Evolutionary conservation across 306 rosid genomes (phyloP).

Genomic region (Lagenaria siceraria): DNA sequence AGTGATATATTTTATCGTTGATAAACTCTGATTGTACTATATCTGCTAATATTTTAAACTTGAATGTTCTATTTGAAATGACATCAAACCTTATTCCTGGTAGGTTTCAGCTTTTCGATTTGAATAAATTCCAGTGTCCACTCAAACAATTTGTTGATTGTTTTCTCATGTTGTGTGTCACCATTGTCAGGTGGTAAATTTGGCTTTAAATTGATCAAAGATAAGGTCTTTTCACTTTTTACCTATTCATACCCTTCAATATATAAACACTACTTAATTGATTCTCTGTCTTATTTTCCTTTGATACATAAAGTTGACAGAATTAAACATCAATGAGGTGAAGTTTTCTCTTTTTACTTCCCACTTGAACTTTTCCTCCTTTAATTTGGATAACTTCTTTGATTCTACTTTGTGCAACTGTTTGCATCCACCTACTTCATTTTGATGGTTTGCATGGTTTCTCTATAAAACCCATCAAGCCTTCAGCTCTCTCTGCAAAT

Average conservation of each 20-base stretch:
- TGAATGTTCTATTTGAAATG: too few species aligned
- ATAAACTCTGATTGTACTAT: too few species aligned
- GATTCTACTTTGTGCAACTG: slow-evolving; percentile 5
- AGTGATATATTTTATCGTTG: too few species aligned
- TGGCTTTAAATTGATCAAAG: not conserved
- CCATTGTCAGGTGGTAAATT: not conserved
- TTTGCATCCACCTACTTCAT: not conserved
- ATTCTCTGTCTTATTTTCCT: not conserved
- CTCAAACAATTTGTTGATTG: slow-evolving; percentile 12
- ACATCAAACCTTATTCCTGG: not conserved
- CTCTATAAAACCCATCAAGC: not conserved
- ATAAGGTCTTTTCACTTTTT: not conserved
- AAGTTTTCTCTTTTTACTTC: not conserved
- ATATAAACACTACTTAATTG: not conserved
- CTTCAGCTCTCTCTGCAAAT: not conserved
- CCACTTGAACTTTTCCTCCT: not conserved
- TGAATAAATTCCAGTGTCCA: slow-evolving; percentile 4
- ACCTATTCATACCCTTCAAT: not conserved
- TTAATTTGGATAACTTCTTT: slow-evolving; percentile 1
- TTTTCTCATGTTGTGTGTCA: not conserved
- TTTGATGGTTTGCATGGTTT: not conserved
- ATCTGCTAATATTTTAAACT: too few species aligned
- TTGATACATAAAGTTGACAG: not conserved
- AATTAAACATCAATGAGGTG: not conserved
- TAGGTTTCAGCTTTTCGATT: not conserved